These are phyloP conservation scores for Quercus engelmannii DNA, from an alignment of 306 rosid genomes.

Conservation along the genomic window DNA sequence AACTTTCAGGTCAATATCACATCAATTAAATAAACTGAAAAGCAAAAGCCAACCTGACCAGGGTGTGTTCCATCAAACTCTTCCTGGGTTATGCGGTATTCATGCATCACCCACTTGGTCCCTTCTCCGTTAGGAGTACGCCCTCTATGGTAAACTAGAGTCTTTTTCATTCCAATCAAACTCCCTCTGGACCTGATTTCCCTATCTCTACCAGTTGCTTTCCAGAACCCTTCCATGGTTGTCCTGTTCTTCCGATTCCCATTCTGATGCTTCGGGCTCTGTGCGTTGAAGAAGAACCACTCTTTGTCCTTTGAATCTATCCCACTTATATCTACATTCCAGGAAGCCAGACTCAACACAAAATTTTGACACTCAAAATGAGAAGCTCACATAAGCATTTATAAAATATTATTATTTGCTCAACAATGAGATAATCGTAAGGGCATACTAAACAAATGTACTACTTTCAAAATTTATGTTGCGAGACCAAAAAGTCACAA, in stretches of 20 bases:
- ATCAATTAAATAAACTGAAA: too few species aligned
- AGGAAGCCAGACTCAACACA: not conserved
- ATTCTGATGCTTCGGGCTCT: conserved; percentile 78
- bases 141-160: conserved; percentile 76
- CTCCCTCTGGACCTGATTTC: conserved; percentile 49
- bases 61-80: too few species aligned
- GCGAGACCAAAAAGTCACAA: too few species aligned
- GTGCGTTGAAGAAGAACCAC: conserved; percentile 96
- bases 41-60: too few species aligned
- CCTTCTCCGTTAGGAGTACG: conserved; percentile 93
- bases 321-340: conserved; percentile 55
- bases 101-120: conserved; percentile 91
- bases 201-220: conserved; percentile 92
- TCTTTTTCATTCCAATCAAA: conserved; percentile 91
- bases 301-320: conserved; percentile 72
- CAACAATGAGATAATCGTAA: too few species aligned
- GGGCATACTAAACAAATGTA: too few species aligned
- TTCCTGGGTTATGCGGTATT: conserved; percentile 23
- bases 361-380: too few species aligned
- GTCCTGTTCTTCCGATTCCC: conserved; percentile 79
- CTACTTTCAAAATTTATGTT: too few species aligned
- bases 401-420: too few species aligned
- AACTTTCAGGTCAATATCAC: too few species aligned
- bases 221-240: conserved; percentile 79
- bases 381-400: too few species aligned